Evolutionary conservation across 345 rosid genomes (phyloP).

Genomic region (Populus euphratica): DNA sequence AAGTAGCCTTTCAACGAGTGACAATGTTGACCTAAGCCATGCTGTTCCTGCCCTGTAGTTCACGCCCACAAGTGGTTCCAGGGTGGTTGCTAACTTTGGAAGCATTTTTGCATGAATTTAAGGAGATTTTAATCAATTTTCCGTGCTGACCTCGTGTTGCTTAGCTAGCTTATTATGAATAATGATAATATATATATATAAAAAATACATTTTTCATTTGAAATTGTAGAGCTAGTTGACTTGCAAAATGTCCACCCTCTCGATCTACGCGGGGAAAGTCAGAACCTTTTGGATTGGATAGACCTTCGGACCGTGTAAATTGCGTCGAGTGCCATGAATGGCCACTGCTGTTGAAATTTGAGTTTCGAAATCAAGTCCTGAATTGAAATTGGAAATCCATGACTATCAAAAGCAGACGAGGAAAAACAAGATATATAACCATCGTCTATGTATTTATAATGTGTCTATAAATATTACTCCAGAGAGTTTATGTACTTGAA

Average conservation of each 20-base stretch:
- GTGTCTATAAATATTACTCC: too few species aligned
- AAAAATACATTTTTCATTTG: not conserved
- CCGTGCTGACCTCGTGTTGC: not conserved
- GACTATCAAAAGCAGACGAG: too few species aligned
- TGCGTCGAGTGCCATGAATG: not conserved
- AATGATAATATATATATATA: too few species aligned
- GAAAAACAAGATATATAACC: too few species aligned
- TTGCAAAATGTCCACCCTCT: not conserved
- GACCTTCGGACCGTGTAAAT: accelerated
- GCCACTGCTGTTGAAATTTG: not conserved
- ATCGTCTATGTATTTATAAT: too few species aligned
- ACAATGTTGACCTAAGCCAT: not conserved
- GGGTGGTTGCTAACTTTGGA: not conserved
- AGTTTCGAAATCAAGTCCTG: not conserved
- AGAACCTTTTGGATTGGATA: not conserved
- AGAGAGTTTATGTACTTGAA: too few species aligned
- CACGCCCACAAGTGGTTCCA: not conserved
- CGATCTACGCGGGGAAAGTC: not conserved
- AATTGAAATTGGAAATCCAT: too few species aligned
- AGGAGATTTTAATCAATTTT: not conserved
- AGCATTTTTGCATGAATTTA: not conserved
- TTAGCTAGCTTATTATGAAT: not conserved
- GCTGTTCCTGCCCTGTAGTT: not conserved
- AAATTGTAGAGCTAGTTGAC: not conserved
- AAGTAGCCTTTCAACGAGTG: not conserved